These are phyloP conservation scores for Cladorrhinum sp. DNA, from an alignment of 2,329 filamentous ascomycete genomes.

Conservation along the genomic window DNA sequence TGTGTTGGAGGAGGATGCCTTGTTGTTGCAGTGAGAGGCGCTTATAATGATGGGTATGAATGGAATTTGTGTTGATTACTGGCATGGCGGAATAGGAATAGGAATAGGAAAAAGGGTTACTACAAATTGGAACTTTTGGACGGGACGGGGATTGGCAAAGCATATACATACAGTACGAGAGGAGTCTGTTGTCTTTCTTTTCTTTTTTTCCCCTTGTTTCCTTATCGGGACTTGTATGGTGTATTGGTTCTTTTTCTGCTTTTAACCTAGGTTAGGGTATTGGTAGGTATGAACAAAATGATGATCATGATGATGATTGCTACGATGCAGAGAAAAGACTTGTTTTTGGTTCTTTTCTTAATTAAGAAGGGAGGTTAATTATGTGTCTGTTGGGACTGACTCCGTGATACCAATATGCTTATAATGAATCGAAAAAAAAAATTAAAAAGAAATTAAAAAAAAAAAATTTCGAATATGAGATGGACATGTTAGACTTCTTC, in stretches of 20 bases:
- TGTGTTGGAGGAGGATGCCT: slow-evolving; percentile 56
- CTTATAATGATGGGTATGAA: background rate
- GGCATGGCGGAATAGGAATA: background rate
- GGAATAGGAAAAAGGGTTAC: too few relatives aligned
- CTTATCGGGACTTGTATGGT: background rate
- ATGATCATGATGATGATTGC: background rate
- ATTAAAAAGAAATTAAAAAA: too few relatives aligned
- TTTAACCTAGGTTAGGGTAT: too few relatives aligned
- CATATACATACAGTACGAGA: background rate
- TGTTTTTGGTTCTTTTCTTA: too few relatives aligned
- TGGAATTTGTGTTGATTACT: background rate
- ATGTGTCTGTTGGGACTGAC: too few relatives aligned
- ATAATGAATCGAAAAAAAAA: too few relatives aligned
- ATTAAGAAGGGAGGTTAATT: too few relatives aligned
- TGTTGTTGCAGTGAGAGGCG: slow-evolving; percentile 49
- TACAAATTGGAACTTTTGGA: background rate
- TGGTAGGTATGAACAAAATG: background rate
- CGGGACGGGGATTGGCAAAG: background rate
- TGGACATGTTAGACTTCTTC: too few relatives aligned
- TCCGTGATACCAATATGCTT: too few relatives aligned
- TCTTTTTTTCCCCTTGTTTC: background rate
- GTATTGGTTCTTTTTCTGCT: background rate
- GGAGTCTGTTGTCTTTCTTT: background rate
- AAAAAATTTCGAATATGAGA: too few relatives aligned
- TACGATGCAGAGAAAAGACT: too few relatives aligned